A percentile compares a stretch with the other conserved stretches of the same genome.
These are phyloP conservation scores for Cercospora nicotianae DNA, from an alignment of 2,329 filamentous ascomycete species.

Conservation along the genomic window DNA sequence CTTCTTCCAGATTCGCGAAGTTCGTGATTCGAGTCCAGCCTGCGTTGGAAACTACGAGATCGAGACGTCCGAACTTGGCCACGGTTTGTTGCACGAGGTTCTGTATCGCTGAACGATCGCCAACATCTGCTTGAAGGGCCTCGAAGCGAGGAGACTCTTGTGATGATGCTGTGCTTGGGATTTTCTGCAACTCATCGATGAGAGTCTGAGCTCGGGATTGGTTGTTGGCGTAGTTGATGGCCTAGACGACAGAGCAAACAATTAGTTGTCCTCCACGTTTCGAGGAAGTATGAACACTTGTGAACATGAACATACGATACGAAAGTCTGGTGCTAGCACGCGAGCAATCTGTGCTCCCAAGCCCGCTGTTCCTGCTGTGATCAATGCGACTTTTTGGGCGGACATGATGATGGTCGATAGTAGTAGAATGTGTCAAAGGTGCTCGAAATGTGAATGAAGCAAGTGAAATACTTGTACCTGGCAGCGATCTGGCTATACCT, in stretches of 20 bases:
- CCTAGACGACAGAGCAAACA: conserved; percentile 33
- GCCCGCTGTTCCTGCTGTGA: conserved; percentile 52
- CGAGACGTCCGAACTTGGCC: conserved; percentile 38
- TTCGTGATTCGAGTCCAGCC: conserved; percentile 36
- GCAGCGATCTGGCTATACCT: neutral
- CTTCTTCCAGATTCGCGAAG: conserved; percentile 42
- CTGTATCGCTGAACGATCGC: conserved; percentile 34
- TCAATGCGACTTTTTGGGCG: conserved; percentile 48
- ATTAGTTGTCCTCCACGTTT: conserved; percentile 4
- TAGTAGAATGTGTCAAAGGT: too few relatives aligned
- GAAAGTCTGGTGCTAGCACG: conserved; percentile 48
- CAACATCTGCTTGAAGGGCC: conserved; percentile 35
- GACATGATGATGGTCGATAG: conserved; percentile 34
- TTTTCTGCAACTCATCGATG: conserved; percentile 44
- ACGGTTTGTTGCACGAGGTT: conserved; percentile 40
- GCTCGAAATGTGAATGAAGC: neutral
- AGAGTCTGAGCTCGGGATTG: conserved; percentile 43
- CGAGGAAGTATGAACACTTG: neutral
- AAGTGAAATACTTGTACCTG: neutral
- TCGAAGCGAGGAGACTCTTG: conserved; percentile 25
- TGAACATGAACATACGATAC: conserved; percentile 41
- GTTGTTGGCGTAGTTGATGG: conserved; percentile 52
- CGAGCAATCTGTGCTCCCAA: conserved; percentile 51
- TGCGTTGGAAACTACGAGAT: conserved; percentile 47
- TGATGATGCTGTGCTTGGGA: conserved; percentile 32